Evolutionary conservation across 345 rosid species (phyloP).

Genomic region (Eucalyptus leucophloia): DNA sequence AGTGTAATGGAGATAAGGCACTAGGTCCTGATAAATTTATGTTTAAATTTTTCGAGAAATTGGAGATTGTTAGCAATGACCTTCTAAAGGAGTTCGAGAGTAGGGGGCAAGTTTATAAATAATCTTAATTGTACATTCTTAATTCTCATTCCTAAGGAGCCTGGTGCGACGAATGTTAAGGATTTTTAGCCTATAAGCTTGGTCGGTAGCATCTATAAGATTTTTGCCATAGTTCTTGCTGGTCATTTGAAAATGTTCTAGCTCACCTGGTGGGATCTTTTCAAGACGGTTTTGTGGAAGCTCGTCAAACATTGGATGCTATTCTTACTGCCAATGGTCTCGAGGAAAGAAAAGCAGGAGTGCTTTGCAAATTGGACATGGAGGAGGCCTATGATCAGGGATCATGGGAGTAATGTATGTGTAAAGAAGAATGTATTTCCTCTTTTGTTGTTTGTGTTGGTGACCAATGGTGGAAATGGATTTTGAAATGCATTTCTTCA

Average conservation of each 20-base stretch:
- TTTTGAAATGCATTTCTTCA: background rate
- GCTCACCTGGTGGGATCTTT: background rate
- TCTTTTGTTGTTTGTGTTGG: background rate
- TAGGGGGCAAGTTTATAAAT: background rate
- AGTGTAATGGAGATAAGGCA: background rate
- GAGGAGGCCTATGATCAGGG: background rate
- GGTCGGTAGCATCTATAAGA: background rate
- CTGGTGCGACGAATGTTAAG: background rate
- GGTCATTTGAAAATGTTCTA: background rate
- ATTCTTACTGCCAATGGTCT: background rate
- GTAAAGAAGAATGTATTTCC: background rate
- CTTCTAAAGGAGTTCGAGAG: background rate
- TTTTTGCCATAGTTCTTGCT: background rate
- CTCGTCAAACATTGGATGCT: background rate
- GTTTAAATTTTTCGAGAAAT: background rate
- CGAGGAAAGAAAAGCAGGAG: background rate
- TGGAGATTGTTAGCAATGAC: background rate
- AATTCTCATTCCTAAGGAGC: background rate
- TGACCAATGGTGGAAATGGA: background rate
- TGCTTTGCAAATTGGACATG: background rate
- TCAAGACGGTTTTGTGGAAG: background rate
- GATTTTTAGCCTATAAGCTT: background rate
- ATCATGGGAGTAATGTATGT: background rate
- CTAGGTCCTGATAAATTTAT: background rate
- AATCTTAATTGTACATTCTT: background rate